These are phyloP conservation scores for Aureobasidium uvarum DNA, from an alignment of 2,329 filamentous ascomycete species.

Conservation along the genomic window DNA sequence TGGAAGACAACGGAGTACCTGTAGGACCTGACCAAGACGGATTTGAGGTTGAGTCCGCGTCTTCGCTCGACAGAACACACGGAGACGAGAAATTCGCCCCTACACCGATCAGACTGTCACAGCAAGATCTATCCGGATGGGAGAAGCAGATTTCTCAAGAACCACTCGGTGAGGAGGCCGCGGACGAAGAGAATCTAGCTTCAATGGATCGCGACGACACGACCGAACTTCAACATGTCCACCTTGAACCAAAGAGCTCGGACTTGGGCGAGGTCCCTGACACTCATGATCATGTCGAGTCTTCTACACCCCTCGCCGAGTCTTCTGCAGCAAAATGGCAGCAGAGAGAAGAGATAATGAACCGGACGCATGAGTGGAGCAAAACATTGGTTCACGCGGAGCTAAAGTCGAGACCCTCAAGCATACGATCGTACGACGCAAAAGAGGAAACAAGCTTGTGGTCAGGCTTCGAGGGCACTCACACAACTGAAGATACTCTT, in stretches of 20 bases:
- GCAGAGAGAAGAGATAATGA: conserved; percentile 64
- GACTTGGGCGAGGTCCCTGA: neutral
- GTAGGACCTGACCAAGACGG: neutral
- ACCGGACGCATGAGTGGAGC: conserved; percentile 93
- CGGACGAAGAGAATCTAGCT: neutral
- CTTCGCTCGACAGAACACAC: neutral
- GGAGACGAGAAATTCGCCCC: neutral
- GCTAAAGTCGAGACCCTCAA: conserved; percentile 30
- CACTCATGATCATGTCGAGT: no score
- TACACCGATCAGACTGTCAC: neutral
- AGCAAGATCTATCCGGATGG: neutral
- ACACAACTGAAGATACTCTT: neutral
- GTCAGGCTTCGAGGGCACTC: conserved; percentile 14
- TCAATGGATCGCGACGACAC: neutral
- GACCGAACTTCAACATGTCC: neutral
- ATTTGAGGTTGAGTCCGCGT: neutral
- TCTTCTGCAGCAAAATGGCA: neutral
- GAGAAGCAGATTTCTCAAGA: neutral
- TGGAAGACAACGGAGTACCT: neutral
- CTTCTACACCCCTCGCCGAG: neutral
- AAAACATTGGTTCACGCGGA: conserved; percentile 83
- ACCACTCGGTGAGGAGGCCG: neutral
- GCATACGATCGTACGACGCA: conserved; percentile 22
- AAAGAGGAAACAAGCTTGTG: conserved; percentile 2
- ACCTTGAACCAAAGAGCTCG: neutral